Evolutionary conservation across 2,329 filamentous ascomycete species (phyloP).

Genomic region (Aspergillus ochraceoroseus): DNA sequence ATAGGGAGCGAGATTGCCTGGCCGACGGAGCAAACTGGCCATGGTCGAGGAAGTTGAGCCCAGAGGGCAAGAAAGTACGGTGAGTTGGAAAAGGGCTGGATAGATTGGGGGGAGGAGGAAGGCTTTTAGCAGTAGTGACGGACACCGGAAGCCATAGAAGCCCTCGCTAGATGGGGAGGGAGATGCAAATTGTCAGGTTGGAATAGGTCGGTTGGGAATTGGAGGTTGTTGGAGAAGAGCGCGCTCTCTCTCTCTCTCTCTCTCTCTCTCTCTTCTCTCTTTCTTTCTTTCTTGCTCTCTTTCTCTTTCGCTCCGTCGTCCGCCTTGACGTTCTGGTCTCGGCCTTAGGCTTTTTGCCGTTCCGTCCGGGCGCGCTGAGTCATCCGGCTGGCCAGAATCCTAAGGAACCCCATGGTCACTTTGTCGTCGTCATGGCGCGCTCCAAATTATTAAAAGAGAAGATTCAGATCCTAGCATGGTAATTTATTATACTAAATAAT

Average conservation of each 20-base stretch:
- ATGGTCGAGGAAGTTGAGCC: constrained; percentile 48
- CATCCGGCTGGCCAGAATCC: constrained; percentile 25
- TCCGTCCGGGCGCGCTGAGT: constrained; percentile 33
- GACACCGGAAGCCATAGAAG: constrained; percentile 29
- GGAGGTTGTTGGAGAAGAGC: constrained; percentile 27
- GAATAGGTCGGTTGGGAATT: constrained; percentile 8
- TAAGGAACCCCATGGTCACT: constrained; percentile 15
- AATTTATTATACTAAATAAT: constrained; percentile 1
- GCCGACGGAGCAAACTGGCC: constrained; percentile 63
- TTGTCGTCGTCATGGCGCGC: neutral
- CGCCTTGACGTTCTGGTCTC: constrained; percentile 19
- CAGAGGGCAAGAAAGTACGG: constrained; percentile 22
- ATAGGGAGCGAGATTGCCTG: constrained; percentile 61
- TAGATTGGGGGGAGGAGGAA: constrained; percentile 15
- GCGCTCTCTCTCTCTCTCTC: too few relatives aligned
- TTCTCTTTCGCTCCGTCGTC: too few relatives aligned
- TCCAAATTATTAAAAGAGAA: neutral
- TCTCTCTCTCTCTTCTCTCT: too few relatives aligned
- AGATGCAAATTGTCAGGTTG: constrained; percentile 13
- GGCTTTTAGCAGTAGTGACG: constrained; percentile 18
- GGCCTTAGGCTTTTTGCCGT: constrained; percentile 28
- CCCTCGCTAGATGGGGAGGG: constrained; percentile 14
- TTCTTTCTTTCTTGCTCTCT: too few relatives aligned
- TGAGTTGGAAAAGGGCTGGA: constrained; percentile 23
- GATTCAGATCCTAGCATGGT: constrained; percentile 1